Evolutionary conservation across 768 basidiomycete genomes (phyloP).

Genomic region (Tricholoma sp.): DNA sequence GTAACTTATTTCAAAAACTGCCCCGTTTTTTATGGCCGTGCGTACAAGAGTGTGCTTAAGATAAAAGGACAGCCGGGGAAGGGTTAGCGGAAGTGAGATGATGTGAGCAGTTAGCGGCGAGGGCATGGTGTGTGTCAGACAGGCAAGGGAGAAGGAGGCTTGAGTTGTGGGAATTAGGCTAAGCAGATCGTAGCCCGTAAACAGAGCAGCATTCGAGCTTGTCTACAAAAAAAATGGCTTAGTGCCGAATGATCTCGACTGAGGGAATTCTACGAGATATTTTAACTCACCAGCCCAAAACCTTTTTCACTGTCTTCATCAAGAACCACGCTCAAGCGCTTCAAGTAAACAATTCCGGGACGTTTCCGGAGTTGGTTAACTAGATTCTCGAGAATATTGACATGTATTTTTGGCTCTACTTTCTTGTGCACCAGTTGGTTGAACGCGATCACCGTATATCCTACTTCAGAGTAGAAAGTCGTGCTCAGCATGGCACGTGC

Average conservation of each 20-base stretch:
- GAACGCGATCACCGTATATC: constrained; percentile 78
- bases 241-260: not conserved
- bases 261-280: not conserved
- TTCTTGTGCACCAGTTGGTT: constrained; percentile 68
- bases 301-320: constrained; percentile 86
- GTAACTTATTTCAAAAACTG: constrained; percentile 78
- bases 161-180: constrained; percentile 71
- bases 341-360: constrained; percentile 59
- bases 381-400: constrained; percentile 56
- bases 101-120: constrained; percentile 76
- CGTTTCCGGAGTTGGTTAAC: constrained; percentile 57
- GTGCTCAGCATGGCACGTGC: constrained; percentile 6
- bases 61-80: constrained; percentile 73
- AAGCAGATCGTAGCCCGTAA: constrained; percentile 71
- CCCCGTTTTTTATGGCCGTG: constrained; percentile 76
- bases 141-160: constrained; percentile 70
- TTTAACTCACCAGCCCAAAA: constrained; percentile 60
- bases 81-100: constrained; percentile 72
- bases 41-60: constrained; percentile 81
- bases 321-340: constrained; percentile 73
- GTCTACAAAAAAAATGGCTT: constrained; percentile 49
- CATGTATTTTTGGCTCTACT: constrained; percentile 65
- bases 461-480: constrained; percentile 47
- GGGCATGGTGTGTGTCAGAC: constrained; percentile 73
- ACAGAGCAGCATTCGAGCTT: constrained; percentile 57